Evolutionary conservation across 345 rosid genomes (phyloP).

Genomic region (Salix brachista): DNA sequence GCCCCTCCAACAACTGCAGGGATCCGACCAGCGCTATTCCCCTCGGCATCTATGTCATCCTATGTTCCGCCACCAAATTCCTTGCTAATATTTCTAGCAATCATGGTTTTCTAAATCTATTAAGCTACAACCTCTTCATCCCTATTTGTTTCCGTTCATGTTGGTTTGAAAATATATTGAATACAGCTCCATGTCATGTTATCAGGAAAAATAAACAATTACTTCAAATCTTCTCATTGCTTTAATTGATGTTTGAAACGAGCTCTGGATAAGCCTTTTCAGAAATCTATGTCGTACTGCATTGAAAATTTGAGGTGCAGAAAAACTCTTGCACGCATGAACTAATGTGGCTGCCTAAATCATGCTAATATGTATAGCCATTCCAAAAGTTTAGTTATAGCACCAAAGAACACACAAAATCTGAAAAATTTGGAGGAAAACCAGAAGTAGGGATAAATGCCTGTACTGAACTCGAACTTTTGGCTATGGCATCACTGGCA

Average conservation of each 20-base stretch:
- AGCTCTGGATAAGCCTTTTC: not conserved
- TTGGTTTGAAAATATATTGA: not conserved
- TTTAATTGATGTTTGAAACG: no score
- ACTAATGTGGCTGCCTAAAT: not conserved
- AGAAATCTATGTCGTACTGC: not conserved
- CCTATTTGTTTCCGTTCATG: not conserved
- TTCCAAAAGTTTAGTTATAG: no score
- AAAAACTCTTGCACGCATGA: no score
- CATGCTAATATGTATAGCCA: not conserved
- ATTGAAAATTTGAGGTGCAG: no score
- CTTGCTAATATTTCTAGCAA: conserved; percentile 16
- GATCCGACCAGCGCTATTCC: conserved; percentile 36
- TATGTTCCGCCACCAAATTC: conserved; percentile 4
- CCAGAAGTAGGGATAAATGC: not conserved
- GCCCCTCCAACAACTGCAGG: conserved; percentile 25
- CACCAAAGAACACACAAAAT: no score
- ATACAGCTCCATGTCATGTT: not conserved
- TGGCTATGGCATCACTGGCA: not conserved
- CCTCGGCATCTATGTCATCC: conserved; percentile 25
- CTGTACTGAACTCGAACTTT: not conserved
- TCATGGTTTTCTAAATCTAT: conserved; percentile 4
- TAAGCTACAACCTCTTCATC: not conserved
- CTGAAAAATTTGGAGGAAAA: not conserved
- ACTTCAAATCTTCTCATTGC: no score
- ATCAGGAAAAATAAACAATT: not conserved